phyloP scores from a whole-genome alignment of 2,329 filamentous ascomycete species.

The Aspergillus quadrilineatus region DNA sequence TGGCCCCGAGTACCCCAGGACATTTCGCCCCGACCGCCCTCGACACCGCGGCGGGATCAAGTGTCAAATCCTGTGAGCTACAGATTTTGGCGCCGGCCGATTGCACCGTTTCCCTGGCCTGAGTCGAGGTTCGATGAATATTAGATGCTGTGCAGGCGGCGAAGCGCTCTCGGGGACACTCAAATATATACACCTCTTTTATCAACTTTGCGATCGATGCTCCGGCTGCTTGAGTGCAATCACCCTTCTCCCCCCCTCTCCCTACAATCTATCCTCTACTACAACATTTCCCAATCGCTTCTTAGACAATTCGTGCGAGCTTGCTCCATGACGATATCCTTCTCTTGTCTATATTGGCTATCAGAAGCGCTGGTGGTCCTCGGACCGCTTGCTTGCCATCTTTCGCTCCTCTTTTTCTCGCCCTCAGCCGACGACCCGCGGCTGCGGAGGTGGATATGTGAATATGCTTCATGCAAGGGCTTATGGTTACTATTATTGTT shows the following conservation, averaged over 20 bases:
- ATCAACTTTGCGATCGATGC: conserved; percentile 3
- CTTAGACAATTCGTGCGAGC: conserved; percentile 17
- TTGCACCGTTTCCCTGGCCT: not conserved
- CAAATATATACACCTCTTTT: not conserved
- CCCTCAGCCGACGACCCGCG: conserved; percentile 7
- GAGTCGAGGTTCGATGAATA: not conserved
- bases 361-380: conserved; percentile 15
- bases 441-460: conserved; percentile 16
- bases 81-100: not conserved
- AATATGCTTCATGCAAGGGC: conserved; percentile 25
- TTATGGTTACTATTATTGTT: conserved; percentile 18
- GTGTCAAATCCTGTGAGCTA: conserved; percentile 39
- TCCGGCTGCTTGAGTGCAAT: not conserved
- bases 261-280: not conserved
- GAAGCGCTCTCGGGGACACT: too few species aligned
- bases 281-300: conserved; percentile 3
- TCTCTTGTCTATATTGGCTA: conserved; percentile 23
- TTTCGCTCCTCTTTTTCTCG: conserved; percentile 10
- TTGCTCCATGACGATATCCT: conserved; percentile 17
- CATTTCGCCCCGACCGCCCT: conserved; percentile 40
- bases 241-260: not conserved
- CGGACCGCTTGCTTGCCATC: conserved; percentile 10
- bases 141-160: not conserved
- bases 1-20: conserved; percentile 40
- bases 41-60: conserved; percentile 39